Conservation (phyloP, 1,284 basidiomycete species). For the Trichosporon ovoides region DNA sequence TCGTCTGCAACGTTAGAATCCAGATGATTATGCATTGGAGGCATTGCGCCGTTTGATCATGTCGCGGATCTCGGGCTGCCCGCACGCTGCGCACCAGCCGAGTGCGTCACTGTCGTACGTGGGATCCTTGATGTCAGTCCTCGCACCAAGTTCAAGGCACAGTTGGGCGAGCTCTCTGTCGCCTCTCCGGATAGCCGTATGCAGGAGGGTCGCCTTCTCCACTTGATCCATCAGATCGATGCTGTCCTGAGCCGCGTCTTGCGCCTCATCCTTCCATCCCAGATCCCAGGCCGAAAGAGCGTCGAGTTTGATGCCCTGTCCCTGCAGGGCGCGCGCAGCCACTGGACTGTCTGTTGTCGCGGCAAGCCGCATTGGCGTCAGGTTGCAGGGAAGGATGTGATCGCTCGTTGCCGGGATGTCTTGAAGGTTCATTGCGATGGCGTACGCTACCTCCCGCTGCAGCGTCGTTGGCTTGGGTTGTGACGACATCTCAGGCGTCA, state of each 20-base stretch:
- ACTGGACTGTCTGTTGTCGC: not conserved
- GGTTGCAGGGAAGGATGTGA: not conserved
- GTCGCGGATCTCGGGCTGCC: not conserved
- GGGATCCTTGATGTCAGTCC: not conserved
- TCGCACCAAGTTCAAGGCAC: not conserved
- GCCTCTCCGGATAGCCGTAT: not conserved
- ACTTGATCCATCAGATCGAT: not conserved
- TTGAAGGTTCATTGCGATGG: not conserved
- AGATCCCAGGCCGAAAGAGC: constrained; percentile 1
- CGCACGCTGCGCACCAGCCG: not conserved
- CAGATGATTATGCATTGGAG: too few species aligned
- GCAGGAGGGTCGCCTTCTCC: not conserved
- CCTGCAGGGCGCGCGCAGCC: not conserved
- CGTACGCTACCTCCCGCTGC: not conserved
- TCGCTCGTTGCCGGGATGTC: not conserved
- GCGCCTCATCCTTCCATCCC: not conserved
- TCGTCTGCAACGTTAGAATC: too few species aligned
- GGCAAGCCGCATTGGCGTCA: not conserved
- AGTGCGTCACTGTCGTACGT: not conserved
- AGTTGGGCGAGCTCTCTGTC: not conserved
- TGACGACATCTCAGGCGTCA: not conserved
- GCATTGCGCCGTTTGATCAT: not conserved
- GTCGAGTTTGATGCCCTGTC: not conserved
- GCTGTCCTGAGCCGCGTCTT: not conserved
- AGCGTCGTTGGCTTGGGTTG: not conserved